Base-by-base conservation (phyloP, 2,329 filamentous ascomycete species). In the Penicillium corylophilum region DNA sequence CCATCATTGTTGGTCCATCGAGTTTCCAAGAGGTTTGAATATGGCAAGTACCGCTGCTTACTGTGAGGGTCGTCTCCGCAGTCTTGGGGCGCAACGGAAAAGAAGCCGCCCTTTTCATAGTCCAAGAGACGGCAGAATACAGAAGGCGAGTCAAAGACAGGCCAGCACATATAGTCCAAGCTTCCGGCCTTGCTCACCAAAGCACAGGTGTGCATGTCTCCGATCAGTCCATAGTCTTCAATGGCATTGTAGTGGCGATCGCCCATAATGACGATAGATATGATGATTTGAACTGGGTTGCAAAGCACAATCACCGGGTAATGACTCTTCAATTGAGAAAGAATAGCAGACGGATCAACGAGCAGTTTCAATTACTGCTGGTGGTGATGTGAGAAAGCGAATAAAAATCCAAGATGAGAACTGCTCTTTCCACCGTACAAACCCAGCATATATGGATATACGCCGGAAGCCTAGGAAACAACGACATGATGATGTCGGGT, bases 121-220 rank as follows among this genome's bases (percentile, higher is more conserved):
- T 91, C 88, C 2, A 91, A 72, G 15, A 91, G 77, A 36, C 87
- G 82, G 64, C 86, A 89, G 67, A 91, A 91, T 44, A 91, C 73
- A 0, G 85, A 86, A 0, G 88, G 87, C 5, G 87, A 90, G 69
- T 91, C 88, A 65, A 91, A 91, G 59, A 89, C 83, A 3, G 87
- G 88, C 88, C 87, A 91, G 70, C 87, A 90, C 86, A 90, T 88
- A 61, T 85, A 89, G 65, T 90, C 88, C 51, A 91, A 71, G 57
- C 86, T 87, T 22, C 87, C 87, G 63, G 87, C 84, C 65, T 88
- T 87, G 58, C 85, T 87, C 20, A 89, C 80, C n/a, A 90, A 74
- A 13, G 87, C 87, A 73, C 86, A 89, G 1, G 87, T 91, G 62
- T 85, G 81, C 87, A 91, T 89, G 64, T 90, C 90, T 22, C 88